Conservation (phyloP, 225 moss, liverwort and hornwort genomes). For the Lunularia cruciata region DNA sequence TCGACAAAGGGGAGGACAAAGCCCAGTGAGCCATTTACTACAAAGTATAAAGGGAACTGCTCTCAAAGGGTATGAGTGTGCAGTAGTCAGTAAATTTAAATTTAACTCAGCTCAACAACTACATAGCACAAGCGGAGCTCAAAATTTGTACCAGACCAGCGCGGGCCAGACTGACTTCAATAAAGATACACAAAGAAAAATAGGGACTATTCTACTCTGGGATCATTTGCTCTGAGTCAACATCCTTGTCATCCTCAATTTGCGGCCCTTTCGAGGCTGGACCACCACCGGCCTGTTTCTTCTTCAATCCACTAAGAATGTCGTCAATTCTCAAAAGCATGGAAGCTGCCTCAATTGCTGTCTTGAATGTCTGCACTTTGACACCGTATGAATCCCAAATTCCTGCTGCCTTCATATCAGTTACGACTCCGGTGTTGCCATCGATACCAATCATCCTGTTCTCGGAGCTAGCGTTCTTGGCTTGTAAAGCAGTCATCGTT, state of each 20-base stretch:
- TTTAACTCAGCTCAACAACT: conserved; percentile 2
- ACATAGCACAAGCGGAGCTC: background rate
- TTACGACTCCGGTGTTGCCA: conserved; percentile 77
- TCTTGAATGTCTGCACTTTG: conserved; percentile 87
- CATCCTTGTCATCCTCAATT: conserved; percentile 75
- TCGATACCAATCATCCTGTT: conserved; percentile 77
- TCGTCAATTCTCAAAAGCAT: conserved; percentile 95
- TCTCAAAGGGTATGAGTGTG: background rate
- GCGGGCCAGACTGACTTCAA: background rate
- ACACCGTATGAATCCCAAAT: conserved; percentile 93
- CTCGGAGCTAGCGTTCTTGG: conserved; percentile 80
- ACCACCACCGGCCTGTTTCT: conserved; percentile 68
- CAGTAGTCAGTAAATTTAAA: background rate
- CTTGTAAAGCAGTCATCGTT: conserved; percentile 86
- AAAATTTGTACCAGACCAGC: conserved; percentile 19
- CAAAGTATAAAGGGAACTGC: background rate
- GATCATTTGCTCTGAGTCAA: conserved; percentile 91
- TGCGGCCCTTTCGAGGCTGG: conserved; percentile 62
- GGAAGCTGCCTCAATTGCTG: conserved; percentile 88
- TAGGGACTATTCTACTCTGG: conserved; percentile 52
- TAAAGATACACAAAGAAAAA: conserved; percentile 1
- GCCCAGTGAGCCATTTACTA: background rate
- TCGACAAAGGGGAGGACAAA: too few relatives aligned
- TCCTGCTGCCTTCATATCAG: conserved; percentile 82
- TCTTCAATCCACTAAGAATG: conserved; percentile 91